Percentiles rank a stretch among this genome's conserved stretches.
These are phyloP conservation scores for Glonium stellatum DNA, from an alignment of 495 filamentous ascomycete genomes.

Conservation along the genomic window DNA sequence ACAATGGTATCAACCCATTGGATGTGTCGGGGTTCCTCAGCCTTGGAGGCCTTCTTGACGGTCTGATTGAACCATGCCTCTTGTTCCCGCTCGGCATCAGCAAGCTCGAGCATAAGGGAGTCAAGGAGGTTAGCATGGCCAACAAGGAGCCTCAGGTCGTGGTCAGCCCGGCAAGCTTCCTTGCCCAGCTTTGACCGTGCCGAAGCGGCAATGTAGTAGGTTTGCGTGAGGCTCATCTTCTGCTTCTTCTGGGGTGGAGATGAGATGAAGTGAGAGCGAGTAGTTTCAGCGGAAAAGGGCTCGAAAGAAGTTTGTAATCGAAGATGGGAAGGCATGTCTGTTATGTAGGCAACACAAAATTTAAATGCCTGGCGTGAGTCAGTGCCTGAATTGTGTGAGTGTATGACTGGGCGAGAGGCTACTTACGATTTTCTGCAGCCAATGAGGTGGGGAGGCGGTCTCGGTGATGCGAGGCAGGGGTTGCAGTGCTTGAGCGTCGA, in stretches of 20 bases:
- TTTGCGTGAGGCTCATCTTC: constrained; percentile 93
- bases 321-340: constrained; percentile 26
- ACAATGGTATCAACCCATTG: constrained; percentile 79
- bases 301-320: constrained; percentile 28
- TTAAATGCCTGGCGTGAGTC: constrained; percentile 27
- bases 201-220: constrained; percentile 94
- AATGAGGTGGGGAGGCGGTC: constrained; percentile 14
- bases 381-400: constrained; percentile 6
- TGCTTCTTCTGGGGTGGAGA: constrained; percentile 48
- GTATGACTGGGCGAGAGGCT: constrained; percentile 15
- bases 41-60: constrained; percentile 62
- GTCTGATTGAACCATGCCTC: constrained; percentile 98
- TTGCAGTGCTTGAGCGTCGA: not conserved
- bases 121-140: constrained; percentile 98
- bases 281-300: constrained; percentile 29
- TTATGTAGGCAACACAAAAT: constrained; percentile 19
- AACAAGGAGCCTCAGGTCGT: constrained; percentile 89
- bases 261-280: constrained; percentile 24
- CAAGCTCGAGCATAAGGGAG: constrained; percentile 88
- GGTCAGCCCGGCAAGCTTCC: constrained; percentile 83
- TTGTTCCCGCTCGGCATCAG: constrained; percentile 90
- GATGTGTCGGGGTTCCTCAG: constrained; percentile 59
- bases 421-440: constrained; percentile 9
- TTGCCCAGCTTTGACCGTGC: constrained; percentile 89
- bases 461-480: constrained; percentile 19